Evolutionary conservation across 2,329 filamentous ascomycete genomes (phyloP), one percentile per base, ranked within the genome.

Genomic region (Aureobasidium sp.): DNA sequence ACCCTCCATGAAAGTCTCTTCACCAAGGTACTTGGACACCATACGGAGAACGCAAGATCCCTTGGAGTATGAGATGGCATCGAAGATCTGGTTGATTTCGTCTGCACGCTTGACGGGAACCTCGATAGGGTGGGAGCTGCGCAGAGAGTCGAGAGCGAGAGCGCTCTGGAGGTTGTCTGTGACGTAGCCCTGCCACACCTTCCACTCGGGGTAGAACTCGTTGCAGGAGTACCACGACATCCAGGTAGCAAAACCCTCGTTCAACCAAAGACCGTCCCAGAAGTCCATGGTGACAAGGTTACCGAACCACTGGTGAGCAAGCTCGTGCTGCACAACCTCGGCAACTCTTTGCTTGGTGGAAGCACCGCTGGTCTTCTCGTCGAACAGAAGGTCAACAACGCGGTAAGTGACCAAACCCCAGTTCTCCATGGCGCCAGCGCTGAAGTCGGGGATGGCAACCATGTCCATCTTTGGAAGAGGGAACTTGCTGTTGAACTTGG

Each of bases 271-370:
- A 59, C 61, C 61, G 74, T 96, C 91, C 93, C 93, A 97, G 81
- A 95, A 96, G 74, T 96, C 91, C 91, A 96, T 96, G 57, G 93
- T 96, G 29, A 96, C 93, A 57, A 96, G 78, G 77, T 97, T 96
- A 64, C 93, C 93, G 70, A 97, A 97, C 93, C 93, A 97, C 75
- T 96, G 93, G 75, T 97, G 93, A 42, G 93, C 93, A 71, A 97
- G 80, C 74, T 97, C 93, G 77, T 97, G 93, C 79, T 96, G 92
- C 29, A 97, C 93, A 42, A 94, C 90, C 74, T 96, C 93, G 57
- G 93, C 93, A 59, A 97, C 89, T 40, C 92, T 86, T 77, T 96
- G 89, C 78, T 95, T 96, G 63, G 87, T 90, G 38, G 88, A 87
- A 21, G 93, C 92, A 69, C 91, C 89, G 69, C 89, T 94, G 3